Evolutionary conservation across 1,284 basidiomycete species (phyloP).

Genomic region (Melanopsichium pennsylvanicum): DNA sequence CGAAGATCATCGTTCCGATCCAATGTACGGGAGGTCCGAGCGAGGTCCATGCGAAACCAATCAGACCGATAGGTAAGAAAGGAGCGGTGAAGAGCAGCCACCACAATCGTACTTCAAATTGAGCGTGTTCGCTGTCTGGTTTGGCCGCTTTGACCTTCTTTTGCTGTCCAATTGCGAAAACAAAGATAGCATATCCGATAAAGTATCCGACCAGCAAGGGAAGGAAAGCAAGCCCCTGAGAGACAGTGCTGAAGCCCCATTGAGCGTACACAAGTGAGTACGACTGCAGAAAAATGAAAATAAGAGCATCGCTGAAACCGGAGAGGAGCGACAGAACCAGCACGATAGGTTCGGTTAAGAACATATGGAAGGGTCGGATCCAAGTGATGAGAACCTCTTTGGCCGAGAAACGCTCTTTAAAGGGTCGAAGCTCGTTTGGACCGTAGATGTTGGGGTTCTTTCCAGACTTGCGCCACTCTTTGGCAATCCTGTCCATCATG

Average conservation of each 20-base stretch:
- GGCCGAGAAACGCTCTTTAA: conserved; percentile 60
- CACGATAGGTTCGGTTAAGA: conserved; percentile 67
- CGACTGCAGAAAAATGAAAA: conserved; percentile 68
- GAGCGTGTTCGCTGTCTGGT: conserved; percentile 50
- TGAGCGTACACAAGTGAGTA: conserved; percentile 66
- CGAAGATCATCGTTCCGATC: conserved; percentile 68
- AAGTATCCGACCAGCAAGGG: conserved; percentile 67
- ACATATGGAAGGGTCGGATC: conserved; percentile 66
- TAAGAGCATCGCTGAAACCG: conserved; percentile 66
- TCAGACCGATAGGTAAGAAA: conserved; percentile 66
- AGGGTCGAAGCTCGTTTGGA: conserved; percentile 65
- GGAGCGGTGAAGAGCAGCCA: conserved; percentile 66
- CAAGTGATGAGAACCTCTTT: conserved; percentile 66
- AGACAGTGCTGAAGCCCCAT: conserved; percentile 66
- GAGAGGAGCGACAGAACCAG: conserved; percentile 66
- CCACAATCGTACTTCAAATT: conserved; percentile 66
- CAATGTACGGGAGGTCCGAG: conserved; percentile 67
- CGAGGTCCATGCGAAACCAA: conserved; percentile 68
- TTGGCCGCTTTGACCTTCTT: conserved; percentile 61
- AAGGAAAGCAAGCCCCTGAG: conserved; percentile 63
- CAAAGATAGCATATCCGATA: conserved; percentile 67
- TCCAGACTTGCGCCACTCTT: conserved; percentile 59
- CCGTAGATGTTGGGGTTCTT: conserved; percentile 57
- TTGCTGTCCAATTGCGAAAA: conserved; percentile 61
- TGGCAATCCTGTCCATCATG: conserved; percentile 67